Base-by-base conservation (phyloP, 2,329 filamentous ascomycete species). In the Amesomyces nigricolor region DNA sequence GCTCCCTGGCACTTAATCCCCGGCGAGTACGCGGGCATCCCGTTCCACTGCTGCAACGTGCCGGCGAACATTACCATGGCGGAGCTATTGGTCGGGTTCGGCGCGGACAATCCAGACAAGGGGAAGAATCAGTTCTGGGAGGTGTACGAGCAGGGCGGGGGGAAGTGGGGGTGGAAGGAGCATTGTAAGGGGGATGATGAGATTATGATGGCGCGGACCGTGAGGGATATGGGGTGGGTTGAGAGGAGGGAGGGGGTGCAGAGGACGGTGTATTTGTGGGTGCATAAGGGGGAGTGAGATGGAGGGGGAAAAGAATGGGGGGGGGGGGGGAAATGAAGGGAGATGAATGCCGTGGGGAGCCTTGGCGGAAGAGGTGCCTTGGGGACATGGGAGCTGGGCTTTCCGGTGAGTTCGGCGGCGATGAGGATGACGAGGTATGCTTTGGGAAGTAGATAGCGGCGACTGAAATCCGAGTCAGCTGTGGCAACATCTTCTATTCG, bases 201-300 rank as follows among this genome's bases (percentile, higher is more conserved):
- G 9, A 67, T 72, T 32, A 68, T 80, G 59, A 73, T 81, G 60
- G 72, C 71, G 59, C 75, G 75, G 72, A 75, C 73, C 0, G 69
- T 87, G 57, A 73, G 69, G 57, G 75, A 82, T 1, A 63, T 85
- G 9, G 84, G 84, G 0, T 87, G 85, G 83, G 78, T 82, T 38
- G 65, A 67, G 38, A 51, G 51, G 37, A 45, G 50, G 43, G 16
- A 72, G 0, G 73, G 74, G 0, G 72, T 75, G 61, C 79, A 78
- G 67, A 77, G 78, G 0, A 75, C 83, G 3, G 77, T 84, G n/a
- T 84, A 80, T 66, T 59, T 85, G 14, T 86, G 81, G 73, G 14
- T 86, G 80, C 73, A 72, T 83, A 53, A 79, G 76, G 16, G 82
- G 80, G 66, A 76, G 30, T 26, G 56, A 32, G 56, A 32, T 19